Base-by-base conservation (phyloP, 2,329 filamentous ascomycete species). In the Fusarium coffeatum region DNA sequence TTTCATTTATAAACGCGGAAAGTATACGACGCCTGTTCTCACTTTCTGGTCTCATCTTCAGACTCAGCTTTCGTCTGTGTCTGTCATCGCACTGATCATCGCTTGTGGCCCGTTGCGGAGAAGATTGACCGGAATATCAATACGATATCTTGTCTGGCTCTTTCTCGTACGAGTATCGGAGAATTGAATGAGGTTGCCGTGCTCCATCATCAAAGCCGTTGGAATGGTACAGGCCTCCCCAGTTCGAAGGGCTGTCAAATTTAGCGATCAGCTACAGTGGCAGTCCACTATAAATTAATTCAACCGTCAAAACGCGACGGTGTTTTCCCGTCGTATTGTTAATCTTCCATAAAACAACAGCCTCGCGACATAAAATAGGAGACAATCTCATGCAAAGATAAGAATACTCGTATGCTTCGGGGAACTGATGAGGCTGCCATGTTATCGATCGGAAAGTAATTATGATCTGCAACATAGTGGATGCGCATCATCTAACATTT, bases 391-490 rank as follows among this genome's bases (percentile, higher is more conserved):
- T n/a, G n/a, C n/a, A n/a, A n/a, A n/a, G n/a, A n/a, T n/a, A n/a
- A n/a, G 25, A 12, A 1, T 16, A 11, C 15, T 15, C 37, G n/a
- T 58, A 18, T 25, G 6, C 6, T 16, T 4, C 2, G 20, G n/a
- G 1, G 15, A 27, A 64, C 40, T 47, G 27, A 10, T 48, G 32
- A 13, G 10, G 20, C 42, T 12, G 25, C 8, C n/a, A 37, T 37
- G 9, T 20, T 20, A 43, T 60, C 22, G 34, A 22, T 23, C 30
- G 9, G 25, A 9, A 20, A 18, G 42, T 66, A 45, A 66, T 66
- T 66, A 41, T 45, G 63, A 66, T 66, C 63, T 54, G 27, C 63
- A n/a, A 41, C 20, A 22, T 2, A 4, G 61, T 61, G 63, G 55
- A n/a, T 58, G 18, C 25, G 16, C 18, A 6, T 47, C 28, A 55